Evolutionary conservation across 306 rosid species (phyloP).

Genomic region (Trichosanthes truncata): DNA sequence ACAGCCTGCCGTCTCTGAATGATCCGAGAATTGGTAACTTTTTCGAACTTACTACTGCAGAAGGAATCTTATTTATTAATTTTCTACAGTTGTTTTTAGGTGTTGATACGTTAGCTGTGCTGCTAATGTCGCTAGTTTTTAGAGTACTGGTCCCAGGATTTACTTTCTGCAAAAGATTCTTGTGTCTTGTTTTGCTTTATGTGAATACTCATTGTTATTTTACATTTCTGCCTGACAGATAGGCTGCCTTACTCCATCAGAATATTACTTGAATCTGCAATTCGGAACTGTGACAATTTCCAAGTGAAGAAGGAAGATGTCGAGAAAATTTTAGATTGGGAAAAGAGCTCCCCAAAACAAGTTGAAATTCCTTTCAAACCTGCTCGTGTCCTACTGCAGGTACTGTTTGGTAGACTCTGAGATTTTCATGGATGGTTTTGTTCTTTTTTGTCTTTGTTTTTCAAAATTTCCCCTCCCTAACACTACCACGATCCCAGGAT

Average conservation of each 20-base stretch:
- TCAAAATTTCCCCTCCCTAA: constrained; percentile 3
- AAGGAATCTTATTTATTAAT: background rate
- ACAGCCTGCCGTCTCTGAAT: constrained; percentile 83
- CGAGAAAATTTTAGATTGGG: constrained; percentile 90
- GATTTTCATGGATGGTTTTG: background rate
- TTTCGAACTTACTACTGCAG: background rate
- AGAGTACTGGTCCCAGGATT: background rate
- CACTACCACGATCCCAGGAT: constrained; percentile 38
- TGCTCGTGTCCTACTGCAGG: constrained; percentile 94
- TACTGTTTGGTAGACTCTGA: constrained; percentile 16
- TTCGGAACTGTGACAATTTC: constrained; percentile 84
- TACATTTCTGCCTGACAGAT: constrained; percentile 30
- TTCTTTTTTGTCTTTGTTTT: background rate
- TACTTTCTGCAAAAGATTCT: background rate
- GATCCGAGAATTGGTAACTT: constrained; percentile 84
- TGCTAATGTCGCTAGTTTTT: background rate
- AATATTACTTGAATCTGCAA: constrained; percentile 66
- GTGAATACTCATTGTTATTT: constrained; percentile 9
- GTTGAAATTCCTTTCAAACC: constrained; percentile 95
- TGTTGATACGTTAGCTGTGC: background rate
- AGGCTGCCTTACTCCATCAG: constrained; percentile 71
- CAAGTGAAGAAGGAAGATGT: constrained; percentile 87
- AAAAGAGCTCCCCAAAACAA: constrained; percentile 52
- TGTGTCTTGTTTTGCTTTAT: background rate
- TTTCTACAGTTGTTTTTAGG: background rate